phyloP scores from a whole-genome alignment of 805 yeast genomes.

The Hagleromyces aurorensis region DNA sequence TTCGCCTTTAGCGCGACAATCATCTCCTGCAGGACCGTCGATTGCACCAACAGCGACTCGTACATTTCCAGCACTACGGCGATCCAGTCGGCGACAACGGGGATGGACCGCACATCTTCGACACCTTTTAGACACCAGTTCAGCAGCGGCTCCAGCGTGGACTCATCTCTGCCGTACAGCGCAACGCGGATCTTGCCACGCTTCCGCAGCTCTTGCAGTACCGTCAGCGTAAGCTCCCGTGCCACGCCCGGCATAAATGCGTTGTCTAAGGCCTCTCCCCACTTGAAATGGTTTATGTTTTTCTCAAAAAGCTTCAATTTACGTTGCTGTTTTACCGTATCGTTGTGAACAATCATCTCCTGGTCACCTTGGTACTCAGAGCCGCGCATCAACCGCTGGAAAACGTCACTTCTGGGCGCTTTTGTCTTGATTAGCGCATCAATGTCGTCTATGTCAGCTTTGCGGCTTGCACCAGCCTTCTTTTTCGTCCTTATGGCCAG shows the following conservation, averaged over 20 bases:
- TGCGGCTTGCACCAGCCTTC: conserved; percentile 36
- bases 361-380: conserved; percentile 85
- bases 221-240: conserved; percentile 72
- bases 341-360: conserved; percentile 64
- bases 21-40: conserved; percentile 71
- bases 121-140: conserved; percentile 74
- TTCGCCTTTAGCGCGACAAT: conserved; percentile 52
- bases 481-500: conserved; percentile 83
- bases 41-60: conserved; percentile 60
- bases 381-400: conserved; percentile 81
- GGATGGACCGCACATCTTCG: conserved; percentile 67
- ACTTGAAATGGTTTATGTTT: conserved; percentile 77
- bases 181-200: conserved; percentile 86
- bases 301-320: conserved; percentile 76
- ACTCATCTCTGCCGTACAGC: conserved; percentile 75
- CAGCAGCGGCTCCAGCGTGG: conserved; percentile 73
- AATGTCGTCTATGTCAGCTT: conserved; percentile 2
- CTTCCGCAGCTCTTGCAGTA: conserved; percentile 75
- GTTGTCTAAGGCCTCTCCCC: conserved; percentile 87
- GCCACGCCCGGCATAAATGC: conserved; percentile 77
- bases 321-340: conserved; percentile 46
- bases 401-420: conserved; percentile 43
- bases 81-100: conserved; percentile 62
- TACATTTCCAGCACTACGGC: conserved; percentile 68
- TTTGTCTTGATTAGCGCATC: conserved; percentile 1